Evolutionary conservation across 768 basidiomycete species (phyloP).

Genomic region (Mycena filopes): DNA sequence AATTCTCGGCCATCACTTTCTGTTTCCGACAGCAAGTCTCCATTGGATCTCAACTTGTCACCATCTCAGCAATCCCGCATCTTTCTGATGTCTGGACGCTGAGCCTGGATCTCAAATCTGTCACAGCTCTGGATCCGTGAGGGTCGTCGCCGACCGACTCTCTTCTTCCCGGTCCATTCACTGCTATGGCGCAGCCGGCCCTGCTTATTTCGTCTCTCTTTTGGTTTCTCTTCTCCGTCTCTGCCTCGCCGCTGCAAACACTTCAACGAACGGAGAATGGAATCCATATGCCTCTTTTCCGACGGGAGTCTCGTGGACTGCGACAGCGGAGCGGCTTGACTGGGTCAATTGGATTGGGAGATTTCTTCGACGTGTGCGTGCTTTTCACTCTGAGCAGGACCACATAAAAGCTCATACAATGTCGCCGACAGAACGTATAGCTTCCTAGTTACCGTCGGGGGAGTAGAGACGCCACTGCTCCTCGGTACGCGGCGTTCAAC

Average conservation of each 20-base stretch:
- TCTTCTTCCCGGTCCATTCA: constrained; percentile 15
- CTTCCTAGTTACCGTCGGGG: constrained; percentile 68
- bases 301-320: constrained; percentile 31
- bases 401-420: background rate
- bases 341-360: constrained; percentile 65
- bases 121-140: background rate
- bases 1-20: no score
- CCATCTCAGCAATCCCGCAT: constrained; percentile 2
- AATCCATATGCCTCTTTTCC: constrained; percentile 51
- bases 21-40: no score
- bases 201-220: constrained; percentile 31
- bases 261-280: constrained; percentile 43
- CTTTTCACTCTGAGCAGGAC: background rate
- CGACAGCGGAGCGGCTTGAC: constrained; percentile 43
- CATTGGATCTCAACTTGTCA: background rate
- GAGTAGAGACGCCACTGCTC: constrained; percentile 61
- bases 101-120: constrained; percentile 4
- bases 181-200: constrained; percentile 35
- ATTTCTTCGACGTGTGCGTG: constrained; percentile 70
- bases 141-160: background rate
- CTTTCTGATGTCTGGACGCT: constrained; percentile 4
- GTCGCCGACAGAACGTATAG: constrained; percentile 64
- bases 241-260: constrained; percentile 21
- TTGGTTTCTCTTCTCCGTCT: constrained; percentile 17
- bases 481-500: constrained; percentile 56